phyloP scores from a whole-genome alignment of 805 yeast species.

The Starmerella bacillaris region DNA sequence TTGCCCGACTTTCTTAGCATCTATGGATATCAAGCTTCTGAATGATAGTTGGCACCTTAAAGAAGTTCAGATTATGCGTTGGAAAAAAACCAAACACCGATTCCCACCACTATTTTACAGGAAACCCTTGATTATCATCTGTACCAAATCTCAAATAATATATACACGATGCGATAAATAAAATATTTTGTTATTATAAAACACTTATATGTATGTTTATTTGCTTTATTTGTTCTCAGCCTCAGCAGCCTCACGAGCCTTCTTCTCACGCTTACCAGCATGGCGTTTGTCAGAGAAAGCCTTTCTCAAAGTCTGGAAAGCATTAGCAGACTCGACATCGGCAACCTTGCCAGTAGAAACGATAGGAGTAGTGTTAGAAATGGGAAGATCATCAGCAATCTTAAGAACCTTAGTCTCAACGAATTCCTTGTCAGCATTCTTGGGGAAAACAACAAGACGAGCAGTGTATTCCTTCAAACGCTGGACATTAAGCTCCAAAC shows the following conservation, averaged over 20 bases:
- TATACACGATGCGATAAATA: no score
- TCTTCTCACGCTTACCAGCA: constrained; percentile 94
- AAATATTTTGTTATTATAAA: no score
- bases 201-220: neutral
- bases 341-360: constrained; percentile 74
- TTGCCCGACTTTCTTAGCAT: no score
- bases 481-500: constrained; percentile 82
- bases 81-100: no score
- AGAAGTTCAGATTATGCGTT: no score
- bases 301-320: constrained; percentile 86
- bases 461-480: constrained; percentile 93
- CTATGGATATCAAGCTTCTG: no score
- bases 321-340: constrained; percentile 51
- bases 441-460: constrained; percentile 89
- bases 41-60: no score
- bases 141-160: no score
- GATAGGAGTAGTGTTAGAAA: constrained; percentile 58
- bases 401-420: constrained; percentile 45
- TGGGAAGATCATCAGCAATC: constrained; percentile 69
- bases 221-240: constrained; percentile 62
- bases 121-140: no score
- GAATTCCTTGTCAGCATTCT: constrained; percentile 54
- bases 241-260: constrained; percentile 92
- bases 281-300: constrained; percentile 89
- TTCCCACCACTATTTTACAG: no score